Percentiles rank a stretch among this genome's conserved stretches.
phyloP scores from a whole-genome alignment of 2,329 filamentous ascomycete genomes.

The Chaetomiaceae sp. region DNA sequence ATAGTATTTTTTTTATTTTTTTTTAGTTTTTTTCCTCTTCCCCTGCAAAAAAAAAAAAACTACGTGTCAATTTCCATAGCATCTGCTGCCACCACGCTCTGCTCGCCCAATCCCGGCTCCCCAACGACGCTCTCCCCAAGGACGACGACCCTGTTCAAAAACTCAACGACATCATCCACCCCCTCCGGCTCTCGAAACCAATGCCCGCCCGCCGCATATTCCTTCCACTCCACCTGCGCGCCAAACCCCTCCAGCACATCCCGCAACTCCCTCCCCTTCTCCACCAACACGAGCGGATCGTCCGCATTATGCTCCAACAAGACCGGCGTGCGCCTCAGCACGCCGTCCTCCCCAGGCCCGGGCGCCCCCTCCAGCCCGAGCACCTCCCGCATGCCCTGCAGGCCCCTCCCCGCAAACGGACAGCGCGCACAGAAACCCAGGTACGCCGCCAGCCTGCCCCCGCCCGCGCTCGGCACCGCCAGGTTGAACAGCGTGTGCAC shows the following conservation, averaged over 20 bases:
- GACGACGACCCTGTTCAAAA: constrained; percentile 14
- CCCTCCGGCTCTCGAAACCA: constrained; percentile 43
- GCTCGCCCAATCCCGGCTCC: background rate
- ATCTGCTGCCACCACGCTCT: background rate
- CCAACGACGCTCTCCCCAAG: background rate
- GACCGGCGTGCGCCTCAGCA: constrained; percentile 41
- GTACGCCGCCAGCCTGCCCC: constrained; percentile 31
- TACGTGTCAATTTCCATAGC: background rate
- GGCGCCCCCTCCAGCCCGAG: constrained; percentile 29
- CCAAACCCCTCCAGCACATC: constrained; percentile 37
- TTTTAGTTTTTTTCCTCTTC: background rate
- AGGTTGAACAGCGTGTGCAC: constrained; percentile 38
- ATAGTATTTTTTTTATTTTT: background rate
- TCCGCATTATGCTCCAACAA: constrained; percentile 44
- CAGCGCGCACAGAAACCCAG: constrained; percentile 38
- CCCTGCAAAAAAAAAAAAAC: no score
- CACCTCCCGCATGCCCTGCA: constrained; percentile 32
- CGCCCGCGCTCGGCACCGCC: constrained; percentile 20
- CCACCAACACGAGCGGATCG: constrained; percentile 39
- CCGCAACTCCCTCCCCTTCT: constrained; percentile 34
- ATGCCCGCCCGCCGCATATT: constrained; percentile 41
- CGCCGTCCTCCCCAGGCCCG: constrained; percentile 24
- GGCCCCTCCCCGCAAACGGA: constrained; percentile 33
- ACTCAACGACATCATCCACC: constrained; percentile 36
- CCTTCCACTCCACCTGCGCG: constrained; percentile 37